Conservation (phyloP, 352 stramenopile genomes). For the Phytophthora constricta region DNA sequence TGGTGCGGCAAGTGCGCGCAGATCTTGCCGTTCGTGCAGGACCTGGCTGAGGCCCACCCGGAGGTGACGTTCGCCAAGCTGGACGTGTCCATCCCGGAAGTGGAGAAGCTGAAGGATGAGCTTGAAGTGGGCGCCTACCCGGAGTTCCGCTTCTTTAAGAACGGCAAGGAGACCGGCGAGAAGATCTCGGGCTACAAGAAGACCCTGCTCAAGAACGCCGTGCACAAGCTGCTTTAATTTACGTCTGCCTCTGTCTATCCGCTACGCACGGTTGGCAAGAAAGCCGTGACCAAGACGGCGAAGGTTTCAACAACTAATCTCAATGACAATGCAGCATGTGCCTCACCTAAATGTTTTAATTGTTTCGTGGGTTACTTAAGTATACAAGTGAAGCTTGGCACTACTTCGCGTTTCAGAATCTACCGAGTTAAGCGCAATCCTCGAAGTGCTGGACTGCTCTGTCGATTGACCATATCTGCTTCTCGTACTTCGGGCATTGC, state of each 20-base stretch:
- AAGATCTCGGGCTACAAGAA: conserved; percentile 89
- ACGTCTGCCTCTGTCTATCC: conserved; percentile 6
- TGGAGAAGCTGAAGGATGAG: conserved; percentile 79
- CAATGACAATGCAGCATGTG: conserved; percentile 19
- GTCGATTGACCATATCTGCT: too few relatives aligned
- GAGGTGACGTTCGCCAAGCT: conserved; percentile 84
- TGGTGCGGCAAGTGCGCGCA: conserved; percentile 89
- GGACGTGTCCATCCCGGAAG: conserved; percentile 73
- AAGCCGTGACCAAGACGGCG: conserved; percentile 9
- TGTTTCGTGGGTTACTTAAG: too few relatives aligned
- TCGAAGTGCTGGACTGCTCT: too few relatives aligned
- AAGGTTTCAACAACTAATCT: conserved; percentile 22
- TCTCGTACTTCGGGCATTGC: conserved; percentile 24
- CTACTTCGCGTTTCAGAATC: too few relatives aligned
- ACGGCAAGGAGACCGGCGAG: conserved; percentile 73
- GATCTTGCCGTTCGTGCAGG: conserved; percentile 79
- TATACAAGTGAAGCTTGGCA: too few relatives aligned
- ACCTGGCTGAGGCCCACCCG: conserved; percentile 67
- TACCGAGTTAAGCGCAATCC: too few relatives aligned
- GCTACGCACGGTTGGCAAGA: background rate
- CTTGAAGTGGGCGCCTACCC: conserved; percentile 76
- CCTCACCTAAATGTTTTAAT: too few relatives aligned
- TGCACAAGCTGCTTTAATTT: conserved; percentile 60
- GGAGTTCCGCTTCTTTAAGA: conserved; percentile 89
- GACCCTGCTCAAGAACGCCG: conserved; percentile 71